Evolutionary conservation across 305 asterid species (phyloP).

Genomic region (Fraxinus albicans): DNA sequence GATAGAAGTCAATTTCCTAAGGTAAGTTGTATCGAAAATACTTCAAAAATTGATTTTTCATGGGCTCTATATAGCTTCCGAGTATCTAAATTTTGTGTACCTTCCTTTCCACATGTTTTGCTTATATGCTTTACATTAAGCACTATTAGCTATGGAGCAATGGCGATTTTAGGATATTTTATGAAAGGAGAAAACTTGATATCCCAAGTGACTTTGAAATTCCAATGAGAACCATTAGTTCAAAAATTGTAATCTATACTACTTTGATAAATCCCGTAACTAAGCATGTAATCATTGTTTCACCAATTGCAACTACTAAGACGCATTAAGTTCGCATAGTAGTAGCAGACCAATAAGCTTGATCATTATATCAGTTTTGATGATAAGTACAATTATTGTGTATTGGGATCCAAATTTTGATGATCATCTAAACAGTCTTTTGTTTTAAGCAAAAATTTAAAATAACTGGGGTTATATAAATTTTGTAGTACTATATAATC

Average conservation of each 20-base stretch:
- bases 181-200: constrained; percentile 31
- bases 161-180: constrained; percentile 32
- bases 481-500: too few species aligned
- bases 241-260: too few species aligned
- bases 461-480: too few species aligned
- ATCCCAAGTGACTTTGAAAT: constrained; percentile 33
- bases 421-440: too few species aligned
- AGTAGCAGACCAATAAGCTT: neutral
- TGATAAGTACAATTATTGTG: too few species aligned
- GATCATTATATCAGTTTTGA: constrained; percentile 13
- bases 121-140: constrained; percentile 24
- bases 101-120: constrained; percentile 24
- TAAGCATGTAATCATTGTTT: constrained; percentile 24
- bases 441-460: too few species aligned
- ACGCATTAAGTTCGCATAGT: neutral
- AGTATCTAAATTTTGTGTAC: neutral
- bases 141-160: constrained; percentile 28
- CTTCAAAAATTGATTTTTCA: neutral
- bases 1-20: constrained; percentile 28
- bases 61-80: too few species aligned
- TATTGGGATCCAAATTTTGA: too few species aligned
- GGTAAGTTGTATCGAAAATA: neutral
- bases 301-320: constrained; percentile 28
- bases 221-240: constrained; percentile 6
- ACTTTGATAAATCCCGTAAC: too few species aligned